Percentiles rank a stretch among this genome's conserved stretches.
Conservation (phyloP, 2,329 filamentous ascomycete species). For the Lachnellula arida region DNA sequence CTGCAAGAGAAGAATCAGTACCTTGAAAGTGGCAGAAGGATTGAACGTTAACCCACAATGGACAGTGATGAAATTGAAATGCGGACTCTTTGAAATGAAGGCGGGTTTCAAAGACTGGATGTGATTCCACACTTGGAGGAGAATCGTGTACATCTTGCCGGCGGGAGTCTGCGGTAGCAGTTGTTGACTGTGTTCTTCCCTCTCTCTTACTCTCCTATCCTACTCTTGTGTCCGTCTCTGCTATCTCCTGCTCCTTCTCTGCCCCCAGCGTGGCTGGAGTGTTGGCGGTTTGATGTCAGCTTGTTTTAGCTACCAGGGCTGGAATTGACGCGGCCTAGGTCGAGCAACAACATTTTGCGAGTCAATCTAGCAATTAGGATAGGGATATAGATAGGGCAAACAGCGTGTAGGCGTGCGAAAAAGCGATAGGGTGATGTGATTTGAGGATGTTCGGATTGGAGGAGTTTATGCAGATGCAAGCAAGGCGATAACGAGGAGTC, state of each 20-base stretch:
- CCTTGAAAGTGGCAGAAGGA: neutral
- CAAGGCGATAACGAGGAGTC: neutral
- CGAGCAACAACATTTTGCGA: constrained; percentile 4
- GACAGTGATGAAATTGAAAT: constrained; percentile 75
- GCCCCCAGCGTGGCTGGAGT: neutral
- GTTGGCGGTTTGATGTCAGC: neutral
- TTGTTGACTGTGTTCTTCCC: neutral
- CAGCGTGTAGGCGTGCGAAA: neutral
- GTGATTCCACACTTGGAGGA: constrained; percentile 35
- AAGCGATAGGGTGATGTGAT: neutral
- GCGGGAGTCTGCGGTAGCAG: neutral
- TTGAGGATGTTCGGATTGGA: neutral
- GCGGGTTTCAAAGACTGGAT: constrained; percentile 49
- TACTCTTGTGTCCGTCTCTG: neutral
- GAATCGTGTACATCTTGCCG: constrained; percentile 23
- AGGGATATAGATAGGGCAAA: neutral
- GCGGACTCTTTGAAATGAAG: constrained; percentile 56
- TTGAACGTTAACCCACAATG: constrained; percentile 58
- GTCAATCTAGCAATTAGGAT: neutral
- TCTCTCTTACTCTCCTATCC: neutral
- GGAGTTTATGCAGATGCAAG: neutral
- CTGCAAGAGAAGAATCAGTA: constrained; percentile 36
- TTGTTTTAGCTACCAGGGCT: constrained; percentile 3
- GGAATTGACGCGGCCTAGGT: constrained; percentile 5
- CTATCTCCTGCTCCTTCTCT: neutral